Evolutionary conservation across 2,329 filamentous ascomycete species (phyloP).

Genomic region (Cladosporium sp.): DNA sequence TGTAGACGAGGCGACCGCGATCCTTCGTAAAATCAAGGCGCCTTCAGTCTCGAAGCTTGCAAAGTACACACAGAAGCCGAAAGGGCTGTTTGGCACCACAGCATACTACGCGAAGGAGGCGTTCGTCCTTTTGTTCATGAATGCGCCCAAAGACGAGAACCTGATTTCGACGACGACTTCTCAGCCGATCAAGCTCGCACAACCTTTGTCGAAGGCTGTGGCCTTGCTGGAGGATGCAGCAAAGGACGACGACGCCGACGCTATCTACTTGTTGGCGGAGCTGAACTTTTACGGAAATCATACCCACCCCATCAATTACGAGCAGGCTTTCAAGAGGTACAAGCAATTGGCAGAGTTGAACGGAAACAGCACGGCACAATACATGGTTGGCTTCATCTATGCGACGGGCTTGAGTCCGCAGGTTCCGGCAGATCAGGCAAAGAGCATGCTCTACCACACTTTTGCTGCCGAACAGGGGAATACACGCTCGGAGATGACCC

Average conservation of each 20-base stretch:
- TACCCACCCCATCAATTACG: slow-evolving; percentile 75
- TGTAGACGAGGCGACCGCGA: slow-evolving; percentile 32
- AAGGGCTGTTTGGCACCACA: slow-evolving; percentile 51
- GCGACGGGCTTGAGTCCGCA: slow-evolving; percentile 81
- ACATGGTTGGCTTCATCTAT: slow-evolving; percentile 95
- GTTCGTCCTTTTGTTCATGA: slow-evolving; percentile 60
- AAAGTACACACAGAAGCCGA: slow-evolving; percentile 42
- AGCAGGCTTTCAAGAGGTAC: slow-evolving; percentile 74
- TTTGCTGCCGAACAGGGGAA: slow-evolving; percentile 83
- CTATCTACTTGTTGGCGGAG: slow-evolving; percentile 81
- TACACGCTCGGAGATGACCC: slow-evolving; percentile 84
- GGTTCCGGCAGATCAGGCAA: slow-evolving; percentile 80
- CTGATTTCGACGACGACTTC: slow-evolving; percentile 25
- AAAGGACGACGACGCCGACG: slow-evolving; percentile 60
- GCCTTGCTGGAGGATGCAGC: slow-evolving; percentile 54
- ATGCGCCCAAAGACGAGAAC: slow-evolving; percentile 46
- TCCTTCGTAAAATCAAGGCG: slow-evolving; percentile 38
- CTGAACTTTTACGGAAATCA: slow-evolving; percentile 97
- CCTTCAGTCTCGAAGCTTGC: slow-evolving; percentile 35
- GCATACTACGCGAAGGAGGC: slow-evolving; percentile 57
- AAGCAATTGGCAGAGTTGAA: slow-evolving; percentile 65
- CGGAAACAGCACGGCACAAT: slow-evolving; percentile 87
- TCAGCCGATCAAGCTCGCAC: slow-evolving; percentile 41
- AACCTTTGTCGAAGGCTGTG: slow-evolving; percentile 52
- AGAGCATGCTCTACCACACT: slow-evolving; percentile 87